These are phyloP conservation scores for Lunularia cruciata DNA, from an alignment of 225 moss, liverwort and hornwort species.

Conservation along the genomic window DNA sequence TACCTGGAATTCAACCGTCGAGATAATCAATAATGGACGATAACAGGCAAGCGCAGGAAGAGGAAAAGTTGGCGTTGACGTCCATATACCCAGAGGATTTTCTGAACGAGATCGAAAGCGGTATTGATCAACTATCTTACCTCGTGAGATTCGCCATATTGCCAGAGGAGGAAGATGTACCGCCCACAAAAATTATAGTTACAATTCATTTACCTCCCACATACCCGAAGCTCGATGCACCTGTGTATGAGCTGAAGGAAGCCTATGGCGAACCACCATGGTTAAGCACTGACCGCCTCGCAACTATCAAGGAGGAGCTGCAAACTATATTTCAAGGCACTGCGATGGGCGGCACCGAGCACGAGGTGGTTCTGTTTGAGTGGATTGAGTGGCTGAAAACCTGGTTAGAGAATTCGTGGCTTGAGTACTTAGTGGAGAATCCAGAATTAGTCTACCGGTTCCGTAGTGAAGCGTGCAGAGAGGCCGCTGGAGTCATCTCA, in stretches of 20 bases:
- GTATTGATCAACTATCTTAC: constrained; percentile 23
- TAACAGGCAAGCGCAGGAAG: constrained; percentile 36
- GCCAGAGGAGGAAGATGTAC: constrained; percentile 12
- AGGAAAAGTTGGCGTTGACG: constrained; percentile 45
- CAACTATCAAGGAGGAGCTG: constrained; percentile 26
- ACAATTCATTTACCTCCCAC: constrained; percentile 37
- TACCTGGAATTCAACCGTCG: no score
- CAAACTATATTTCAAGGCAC: constrained; percentile 31
- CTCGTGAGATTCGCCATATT: constrained; percentile 24
- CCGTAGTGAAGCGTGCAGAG: constrained; percentile 15
- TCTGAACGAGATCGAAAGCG: constrained; percentile 24
- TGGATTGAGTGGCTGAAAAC: constrained; percentile 47
- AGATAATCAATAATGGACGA: constrained; percentile 17
- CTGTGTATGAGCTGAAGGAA: constrained; percentile 41
- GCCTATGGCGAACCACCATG: constrained; percentile 44
- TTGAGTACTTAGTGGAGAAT: constrained; percentile 22
- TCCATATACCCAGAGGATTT: constrained; percentile 45
- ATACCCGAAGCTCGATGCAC: constrained; percentile 34
- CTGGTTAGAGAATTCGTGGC: constrained; percentile 43
- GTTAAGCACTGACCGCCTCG: constrained; percentile 30
- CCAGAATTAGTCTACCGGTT: constrained; percentile 26
- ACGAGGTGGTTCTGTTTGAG: constrained; percentile 40
- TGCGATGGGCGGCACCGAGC: constrained; percentile 16
- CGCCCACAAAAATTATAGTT: constrained; percentile 19
- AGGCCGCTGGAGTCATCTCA: neutral